These are phyloP conservation scores for Thielaviopsis musarum DNA, from an alignment of 2,329 filamentous ascomycete species.

Conservation along the genomic window DNA sequence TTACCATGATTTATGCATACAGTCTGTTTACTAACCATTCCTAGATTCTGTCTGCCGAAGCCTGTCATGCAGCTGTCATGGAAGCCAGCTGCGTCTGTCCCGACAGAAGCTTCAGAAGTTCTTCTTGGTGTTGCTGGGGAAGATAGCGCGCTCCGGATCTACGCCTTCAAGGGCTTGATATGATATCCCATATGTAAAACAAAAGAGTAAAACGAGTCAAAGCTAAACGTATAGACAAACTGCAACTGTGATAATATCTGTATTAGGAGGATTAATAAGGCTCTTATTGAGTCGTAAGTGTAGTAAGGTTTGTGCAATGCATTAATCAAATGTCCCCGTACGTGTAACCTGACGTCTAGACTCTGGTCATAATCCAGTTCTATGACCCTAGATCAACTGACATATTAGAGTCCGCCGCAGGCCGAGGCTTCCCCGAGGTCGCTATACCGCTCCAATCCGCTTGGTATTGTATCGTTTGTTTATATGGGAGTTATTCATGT, in stretches of 20 bases:
- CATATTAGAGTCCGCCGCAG: background rate
- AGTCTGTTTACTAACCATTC: background rate
- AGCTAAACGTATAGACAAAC: background rate
- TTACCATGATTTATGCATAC: background rate
- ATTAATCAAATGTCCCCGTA: background rate
- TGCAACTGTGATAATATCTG: background rate
- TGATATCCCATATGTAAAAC: conserved; percentile 13
- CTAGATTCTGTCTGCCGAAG: conserved; percentile 41
- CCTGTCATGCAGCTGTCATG: conserved; percentile 52
- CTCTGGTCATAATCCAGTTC: background rate
- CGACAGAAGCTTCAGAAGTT: conserved; percentile 15
- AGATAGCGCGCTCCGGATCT: conserved; percentile 43
- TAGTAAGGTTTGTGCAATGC: background rate
- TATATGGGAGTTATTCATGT: background rate
- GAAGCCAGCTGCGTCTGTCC: conserved; percentile 31
- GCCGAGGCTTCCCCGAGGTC: background rate
- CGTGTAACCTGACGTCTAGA: background rate
- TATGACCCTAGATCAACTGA: background rate
- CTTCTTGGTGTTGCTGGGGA: conserved; percentile 40
- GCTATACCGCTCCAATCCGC: background rate
- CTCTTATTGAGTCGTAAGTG: background rate
- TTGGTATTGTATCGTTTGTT: background rate
- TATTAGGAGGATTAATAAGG: conserved; percentile 7
- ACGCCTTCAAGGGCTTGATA: conserved; percentile 23
- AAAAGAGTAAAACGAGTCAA: conserved; percentile 1